Base-by-base conservation (phyloP, 371 early-diverging fungal species). In the Funneliformis caledonium region DNA sequence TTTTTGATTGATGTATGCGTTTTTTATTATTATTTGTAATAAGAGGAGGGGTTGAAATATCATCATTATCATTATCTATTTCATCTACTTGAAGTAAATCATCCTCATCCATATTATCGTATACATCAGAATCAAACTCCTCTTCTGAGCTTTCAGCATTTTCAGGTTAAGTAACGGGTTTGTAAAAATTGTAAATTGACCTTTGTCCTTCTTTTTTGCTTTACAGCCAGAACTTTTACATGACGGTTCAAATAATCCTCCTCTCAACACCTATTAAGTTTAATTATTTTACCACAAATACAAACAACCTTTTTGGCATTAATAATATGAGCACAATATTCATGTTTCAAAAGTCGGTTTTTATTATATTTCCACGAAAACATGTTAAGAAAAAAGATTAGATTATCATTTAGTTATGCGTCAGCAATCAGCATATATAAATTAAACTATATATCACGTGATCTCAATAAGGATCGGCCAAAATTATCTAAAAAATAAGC, bases 181-280 rank as follows among this genome's bases (percentile, higher is more conserved):
- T 67, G 37, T 19, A 67, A 37, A 67, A 67, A 42, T 67, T 42
- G 19, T 67, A 42, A 37, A 67, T 67, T 67, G 43, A 33, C 19
- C 67, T 67, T 65, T 65, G 67, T 11, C 9, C 67, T 19, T 65
- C 26, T n/a, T n/a, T 14, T 65, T 67, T 37, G 7, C 67, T 67
- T 67, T 67, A 12, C 42, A 37, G 4, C 67, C 19, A 19, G 67
- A 67, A 42, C 43, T 67, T 67, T 67, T 37, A 16, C 19, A 67
- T 67, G 19, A 6, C 19, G 19, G 3, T 67, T 37, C 19, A 67
- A 19, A 12, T 67, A 67, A 37, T 65, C 37, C 2, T 65, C 19
- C 14, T 65, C 42, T 2, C 11, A 67, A 19, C n/a, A 1, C n/a
- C 19, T 16, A 19, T 67, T 33, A 5, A 67, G 19, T 9, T 42